phyloP scores from a whole-genome alignment of 2,329 filamentous ascomycete species.

The Madurella fahalii region DNA sequence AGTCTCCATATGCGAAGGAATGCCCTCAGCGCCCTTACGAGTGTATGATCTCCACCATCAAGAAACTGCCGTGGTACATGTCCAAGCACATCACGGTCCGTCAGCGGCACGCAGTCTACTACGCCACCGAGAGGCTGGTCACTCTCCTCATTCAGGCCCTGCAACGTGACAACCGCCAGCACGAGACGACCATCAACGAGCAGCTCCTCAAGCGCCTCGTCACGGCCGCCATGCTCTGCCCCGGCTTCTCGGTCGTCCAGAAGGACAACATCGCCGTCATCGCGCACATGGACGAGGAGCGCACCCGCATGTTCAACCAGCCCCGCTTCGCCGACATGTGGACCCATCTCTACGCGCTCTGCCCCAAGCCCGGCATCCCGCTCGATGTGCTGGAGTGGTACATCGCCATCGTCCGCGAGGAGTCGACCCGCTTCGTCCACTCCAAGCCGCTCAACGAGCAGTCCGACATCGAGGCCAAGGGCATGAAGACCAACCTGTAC shows the following conservation, averaged over 20 bases:
- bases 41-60: conserved; percentile 59
- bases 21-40: conserved; percentile 64
- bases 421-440: conserved; percentile 42
- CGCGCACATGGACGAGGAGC: conserved; percentile 35
- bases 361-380: conserved; percentile 45
- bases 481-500: conserved; percentile 38
- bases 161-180: conserved; percentile 42
- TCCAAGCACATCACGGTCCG: conserved; percentile 53
- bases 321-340: conserved; percentile 47
- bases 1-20: conserved; percentile 58
- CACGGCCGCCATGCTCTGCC: conserved; percentile 51
- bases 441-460: conserved; percentile 40
- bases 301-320: conserved; percentile 40
- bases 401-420: conserved; percentile 51
- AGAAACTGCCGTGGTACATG: conserved; percentile 61
- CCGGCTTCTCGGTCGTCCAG: conserved; percentile 57
- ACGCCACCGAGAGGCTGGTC: conserved; percentile 48
- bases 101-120: conserved; percentile 52
- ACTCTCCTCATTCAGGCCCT: conserved; percentile 42
- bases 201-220: conserved; percentile 53
- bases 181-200: conserved; percentile 46
- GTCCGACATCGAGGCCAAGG: conserved; percentile 33
- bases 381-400: conserved; percentile 58
- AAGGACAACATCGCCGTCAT: conserved; percentile 55
- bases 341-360: conserved; percentile 50